Conservation (phyloP, 2,329 filamentous ascomycete species). For the Magnaporthales sp. region DNA sequence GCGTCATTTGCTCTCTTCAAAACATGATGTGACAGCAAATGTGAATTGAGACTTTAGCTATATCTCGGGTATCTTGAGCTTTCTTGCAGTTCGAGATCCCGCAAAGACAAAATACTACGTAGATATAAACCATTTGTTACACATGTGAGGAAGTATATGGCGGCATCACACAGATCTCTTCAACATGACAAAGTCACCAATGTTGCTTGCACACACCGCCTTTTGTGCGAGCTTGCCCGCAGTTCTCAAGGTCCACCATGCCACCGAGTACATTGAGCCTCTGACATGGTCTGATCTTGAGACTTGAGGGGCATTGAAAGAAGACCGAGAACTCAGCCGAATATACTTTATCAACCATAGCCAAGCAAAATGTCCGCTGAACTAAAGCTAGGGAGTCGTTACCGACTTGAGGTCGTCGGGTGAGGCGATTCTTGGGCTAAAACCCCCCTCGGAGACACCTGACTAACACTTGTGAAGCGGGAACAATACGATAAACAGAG, state of each 20-base stretch:
- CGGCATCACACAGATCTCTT: not conserved
- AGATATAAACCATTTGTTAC: not conserved
- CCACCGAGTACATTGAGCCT: not conserved
- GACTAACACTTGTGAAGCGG: not conserved
- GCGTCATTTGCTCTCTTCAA: not conserved
- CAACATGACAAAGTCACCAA: not conserved
- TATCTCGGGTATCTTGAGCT: no score
- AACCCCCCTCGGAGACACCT: not conserved
- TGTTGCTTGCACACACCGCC: not conserved
- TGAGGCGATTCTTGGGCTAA: no score
- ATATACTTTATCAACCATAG: not conserved
- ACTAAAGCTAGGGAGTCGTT: not conserved
- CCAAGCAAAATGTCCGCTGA: not conserved
- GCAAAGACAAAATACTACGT: not conserved
- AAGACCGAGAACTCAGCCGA: not conserved
- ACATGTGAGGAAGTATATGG: not conserved
- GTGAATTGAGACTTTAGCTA: not conserved
- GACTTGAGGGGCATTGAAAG: not conserved
- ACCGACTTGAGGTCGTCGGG: not conserved
- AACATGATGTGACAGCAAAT: not conserved
- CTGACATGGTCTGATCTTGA: not conserved
- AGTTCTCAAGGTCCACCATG: not conserved
- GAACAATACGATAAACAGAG: not conserved
- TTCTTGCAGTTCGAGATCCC: not conserved
- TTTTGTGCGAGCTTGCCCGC: not conserved